Evolutionary conservation across 768 basidiomycete species (phyloP).

Genomic region (Ramaria sp.): DNA sequence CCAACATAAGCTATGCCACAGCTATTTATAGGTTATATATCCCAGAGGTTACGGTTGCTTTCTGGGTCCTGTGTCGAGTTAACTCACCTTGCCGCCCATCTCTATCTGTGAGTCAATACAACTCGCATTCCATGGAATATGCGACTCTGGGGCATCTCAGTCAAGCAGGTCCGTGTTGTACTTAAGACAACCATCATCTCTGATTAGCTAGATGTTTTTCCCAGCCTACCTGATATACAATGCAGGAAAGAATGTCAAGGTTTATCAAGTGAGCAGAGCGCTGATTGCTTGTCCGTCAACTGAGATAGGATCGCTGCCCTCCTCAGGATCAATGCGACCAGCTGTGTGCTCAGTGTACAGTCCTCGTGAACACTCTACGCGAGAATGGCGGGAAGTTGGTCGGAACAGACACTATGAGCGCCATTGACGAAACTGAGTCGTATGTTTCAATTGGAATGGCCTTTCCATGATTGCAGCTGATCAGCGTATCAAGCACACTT

Average conservation of each 20-base stretch:
- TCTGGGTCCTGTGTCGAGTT: no score
- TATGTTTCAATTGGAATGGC: constrained; percentile 13
- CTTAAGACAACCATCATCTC: neutral
- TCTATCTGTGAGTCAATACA: no score
- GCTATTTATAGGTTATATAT: no score
- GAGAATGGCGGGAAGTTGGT: constrained; percentile 24
- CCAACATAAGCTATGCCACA: no score
- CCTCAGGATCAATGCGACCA: constrained; percentile 26
- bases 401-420: constrained; percentile 19
- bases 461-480: neutral
- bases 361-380: constrained; percentile 22
- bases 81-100: no score
- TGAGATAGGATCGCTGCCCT: constrained; percentile 9
- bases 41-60: no score
- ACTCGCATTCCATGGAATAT: no score
- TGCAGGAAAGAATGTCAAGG: constrained; percentile 26
- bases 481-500: constrained; percentile 1
- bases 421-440: constrained; percentile 27
- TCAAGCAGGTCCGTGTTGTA: neutral
- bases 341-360: constrained; percentile 22
- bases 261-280: constrained; percentile 23
- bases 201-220: neutral
- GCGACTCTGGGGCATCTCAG: no score
- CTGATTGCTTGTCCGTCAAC: neutral
- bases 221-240: constrained; percentile 22